Evolutionary conservation across 805 yeast genomes (phyloP).

Genomic region (Starmerella gropengiesseri): DNA sequence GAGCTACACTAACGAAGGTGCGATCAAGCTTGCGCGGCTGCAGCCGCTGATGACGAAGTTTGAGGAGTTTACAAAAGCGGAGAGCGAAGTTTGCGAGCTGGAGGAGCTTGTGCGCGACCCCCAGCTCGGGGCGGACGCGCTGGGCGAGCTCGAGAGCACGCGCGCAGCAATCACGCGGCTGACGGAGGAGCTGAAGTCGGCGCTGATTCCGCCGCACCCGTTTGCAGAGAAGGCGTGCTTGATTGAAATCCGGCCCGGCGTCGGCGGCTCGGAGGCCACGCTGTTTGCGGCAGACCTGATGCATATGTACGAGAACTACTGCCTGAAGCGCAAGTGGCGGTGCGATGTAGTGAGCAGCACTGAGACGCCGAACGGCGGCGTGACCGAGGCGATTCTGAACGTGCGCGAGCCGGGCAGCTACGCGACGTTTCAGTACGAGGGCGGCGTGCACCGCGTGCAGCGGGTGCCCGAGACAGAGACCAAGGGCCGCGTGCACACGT

Average conservation of each 20-base stretch:
- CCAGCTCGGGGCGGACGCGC: slow-evolving; percentile 48
- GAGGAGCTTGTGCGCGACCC: slow-evolving; percentile 39
- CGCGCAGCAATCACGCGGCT: slow-evolving; percentile 37
- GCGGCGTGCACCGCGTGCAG: slow-evolving; percentile 95
- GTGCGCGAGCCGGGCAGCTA: slow-evolving; percentile 72
- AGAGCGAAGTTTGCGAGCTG: slow-evolving; percentile 33
- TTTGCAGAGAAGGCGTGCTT: slow-evolving; percentile 69
- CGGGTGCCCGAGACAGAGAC: slow-evolving; percentile 87
- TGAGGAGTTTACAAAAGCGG: slow-evolving; percentile 31
- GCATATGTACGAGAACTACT: slow-evolving; percentile 69
- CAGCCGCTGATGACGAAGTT: slow-evolving; percentile 37
- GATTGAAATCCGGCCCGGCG: slow-evolving; percentile 84
- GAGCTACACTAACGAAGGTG: slow-evolving; percentile 34
- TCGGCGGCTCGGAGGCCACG: slow-evolving; percentile 90
- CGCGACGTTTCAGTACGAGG: slow-evolving; percentile 63
- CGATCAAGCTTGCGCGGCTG: slow-evolving; percentile 40
- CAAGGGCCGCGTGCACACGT: slow-evolving; percentile 89
- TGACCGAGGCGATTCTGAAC: slow-evolving; percentile 63
- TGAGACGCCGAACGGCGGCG: slow-evolving; percentile 47
- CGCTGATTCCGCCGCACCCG: slow-evolving; percentile 62
- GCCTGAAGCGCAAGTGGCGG: slow-evolving; percentile 57
- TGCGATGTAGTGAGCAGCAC: slow-evolving; percentile 47
- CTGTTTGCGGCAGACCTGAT: slow-evolving; percentile 72
- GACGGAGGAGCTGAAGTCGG: slow-evolving; percentile 40
- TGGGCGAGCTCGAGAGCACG: slow-evolving; percentile 41